A percentile compares a stretch with the other conserved stretches of the same genome.
These are phyloP conservation scores for Xanthoceras sorbifolium DNA, from an alignment of 345 rosid species.

Conservation along the genomic window DNA sequence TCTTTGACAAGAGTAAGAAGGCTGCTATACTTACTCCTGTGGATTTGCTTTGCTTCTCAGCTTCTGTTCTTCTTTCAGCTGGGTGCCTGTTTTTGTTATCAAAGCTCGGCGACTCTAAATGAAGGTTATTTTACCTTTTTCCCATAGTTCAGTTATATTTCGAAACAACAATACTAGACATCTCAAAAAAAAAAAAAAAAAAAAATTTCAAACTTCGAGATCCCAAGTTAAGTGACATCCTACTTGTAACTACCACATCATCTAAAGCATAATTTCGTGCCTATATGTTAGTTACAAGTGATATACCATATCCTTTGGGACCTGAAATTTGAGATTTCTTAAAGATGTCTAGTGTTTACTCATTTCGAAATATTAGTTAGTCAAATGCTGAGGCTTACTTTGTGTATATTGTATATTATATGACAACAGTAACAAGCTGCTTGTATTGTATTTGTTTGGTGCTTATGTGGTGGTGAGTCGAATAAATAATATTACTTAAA, in stretches of 20 bases:
- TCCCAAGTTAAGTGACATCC: background rate
- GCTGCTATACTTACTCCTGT: constrained; percentile 57
- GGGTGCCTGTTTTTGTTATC: constrained; percentile 82
- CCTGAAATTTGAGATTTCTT: background rate
- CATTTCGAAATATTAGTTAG: background rate
- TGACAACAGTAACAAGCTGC: background rate
- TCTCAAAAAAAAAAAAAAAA: background rate
- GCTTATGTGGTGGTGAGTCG: background rate
- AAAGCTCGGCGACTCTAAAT: constrained; percentile 55
- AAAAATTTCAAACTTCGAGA: background rate
- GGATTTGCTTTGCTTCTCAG: constrained; percentile 84
- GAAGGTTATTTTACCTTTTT: constrained; percentile 5
- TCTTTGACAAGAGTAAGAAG: constrained; percentile 83
- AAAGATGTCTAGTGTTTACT: background rate
- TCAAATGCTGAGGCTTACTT: background rate
- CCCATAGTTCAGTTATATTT: background rate
- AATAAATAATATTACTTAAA: too few relatives aligned
- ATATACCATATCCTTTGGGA: background rate
- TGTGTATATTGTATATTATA: background rate
- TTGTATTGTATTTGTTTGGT: background rate
- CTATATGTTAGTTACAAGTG: background rate
- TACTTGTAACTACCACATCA: background rate
- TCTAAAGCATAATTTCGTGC: background rate
- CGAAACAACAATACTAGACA: background rate
- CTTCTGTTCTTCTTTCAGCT: constrained; percentile 73